phyloP scores from a whole-genome alignment of 2,329 filamentous ascomycete genomes.

The Epichloe festucae region DNA sequence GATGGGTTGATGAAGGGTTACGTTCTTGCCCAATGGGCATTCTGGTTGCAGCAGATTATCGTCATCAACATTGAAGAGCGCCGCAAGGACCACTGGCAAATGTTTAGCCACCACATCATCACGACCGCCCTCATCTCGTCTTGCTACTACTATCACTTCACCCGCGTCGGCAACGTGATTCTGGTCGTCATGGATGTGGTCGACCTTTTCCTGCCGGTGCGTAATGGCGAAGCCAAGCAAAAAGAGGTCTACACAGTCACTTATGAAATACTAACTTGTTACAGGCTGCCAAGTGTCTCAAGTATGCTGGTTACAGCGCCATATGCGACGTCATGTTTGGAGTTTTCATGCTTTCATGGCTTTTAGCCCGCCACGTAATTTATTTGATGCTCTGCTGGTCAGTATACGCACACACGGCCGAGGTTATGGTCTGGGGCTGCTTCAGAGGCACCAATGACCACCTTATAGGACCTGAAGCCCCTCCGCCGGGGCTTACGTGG shows the following conservation, averaged over 20 bases:
- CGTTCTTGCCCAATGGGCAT: slow-evolving; percentile 78
- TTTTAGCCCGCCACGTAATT: slow-evolving; percentile 67
- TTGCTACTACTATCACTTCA: slow-evolving; percentile 79
- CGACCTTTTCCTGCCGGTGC: slow-evolving; percentile 75
- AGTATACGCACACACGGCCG: slow-evolving; percentile 53
- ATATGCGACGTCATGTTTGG: slow-evolving; percentile 77
- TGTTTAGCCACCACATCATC: slow-evolving; percentile 93
- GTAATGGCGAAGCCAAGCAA: slow-evolving; percentile 14
- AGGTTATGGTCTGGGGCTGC: slow-evolving; percentile 54
- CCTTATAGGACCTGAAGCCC: slow-evolving; percentile 38
- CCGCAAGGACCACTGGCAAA: slow-evolving; percentile 90
- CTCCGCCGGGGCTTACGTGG: slow-evolving; percentile 42
- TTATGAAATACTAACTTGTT: not conserved
- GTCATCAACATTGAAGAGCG: slow-evolving; percentile 91
- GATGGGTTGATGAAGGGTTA: slow-evolving; percentile 74
- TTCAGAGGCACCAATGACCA: slow-evolving; percentile 48
- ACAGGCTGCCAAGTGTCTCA: slow-evolving; percentile 82
- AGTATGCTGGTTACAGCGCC: slow-evolving; percentile 67
- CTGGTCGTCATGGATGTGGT: slow-evolving; percentile 88
- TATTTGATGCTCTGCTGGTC: slow-evolving; percentile 76
- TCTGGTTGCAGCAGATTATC: slow-evolving; percentile 89
- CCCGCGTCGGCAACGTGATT: slow-evolving; percentile 78
- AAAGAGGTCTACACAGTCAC: no score
- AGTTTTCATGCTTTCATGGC: slow-evolving; percentile 75
- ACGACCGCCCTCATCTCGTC: slow-evolving; percentile 68